A percentile compares a stretch with the other conserved stretches of the same genome.
phyloP scores from a whole-genome alignment of 1,284 basidiomycete genomes.

The Mycosarcoma maydis region DNA sequence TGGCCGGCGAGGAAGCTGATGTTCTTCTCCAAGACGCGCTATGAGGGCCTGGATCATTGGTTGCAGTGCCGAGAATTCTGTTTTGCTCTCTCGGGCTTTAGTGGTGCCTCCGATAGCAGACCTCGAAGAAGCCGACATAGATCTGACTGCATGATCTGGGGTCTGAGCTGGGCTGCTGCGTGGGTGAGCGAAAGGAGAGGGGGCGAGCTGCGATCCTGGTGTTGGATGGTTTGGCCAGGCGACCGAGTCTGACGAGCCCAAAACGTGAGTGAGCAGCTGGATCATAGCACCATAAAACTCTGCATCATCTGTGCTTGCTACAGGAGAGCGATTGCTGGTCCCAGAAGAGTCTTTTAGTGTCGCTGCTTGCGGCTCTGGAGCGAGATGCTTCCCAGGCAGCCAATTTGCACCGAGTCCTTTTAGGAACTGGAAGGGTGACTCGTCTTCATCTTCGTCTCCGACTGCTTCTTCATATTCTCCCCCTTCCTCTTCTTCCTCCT shows the following conservation, averaged over 20 bases:
- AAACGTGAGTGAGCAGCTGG: slow-evolving; percentile 57
- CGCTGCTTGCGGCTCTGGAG: slow-evolving; percentile 1
- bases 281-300: slow-evolving; percentile 58
- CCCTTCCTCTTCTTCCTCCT: slow-evolving; percentile 11
- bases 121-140: neutral
- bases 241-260: slow-evolving; percentile 50
- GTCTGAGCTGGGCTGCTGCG: slow-evolving; percentile 42
- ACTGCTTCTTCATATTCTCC: slow-evolving; percentile 16
- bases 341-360: neutral
- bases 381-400: slow-evolving; percentile 6
- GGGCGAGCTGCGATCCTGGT: slow-evolving; percentile 34
- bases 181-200: slow-evolving; percentile 28
- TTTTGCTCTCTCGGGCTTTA: slow-evolving; percentile 6
- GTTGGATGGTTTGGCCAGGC: slow-evolving; percentile 42
- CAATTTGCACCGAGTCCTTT: slow-evolving; percentile 32
- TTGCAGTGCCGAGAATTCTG: slow-evolving; percentile 35
- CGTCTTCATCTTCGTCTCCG: slow-evolving; percentile 39
- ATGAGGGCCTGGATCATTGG: slow-evolving; percentile 51
- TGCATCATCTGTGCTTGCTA: slow-evolving; percentile 25
- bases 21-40: slow-evolving; percentile 39
- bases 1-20: slow-evolving; percentile 24
- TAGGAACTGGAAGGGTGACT: slow-evolving; percentile 37
- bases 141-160: slow-evolving; percentile 8
- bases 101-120: slow-evolving; percentile 3
- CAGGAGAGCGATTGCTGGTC: slow-evolving; percentile 2